phyloP scores from a whole-genome alignment of 1,139 yeast species.

The Saccharomycopsis hybrid region DNA sequence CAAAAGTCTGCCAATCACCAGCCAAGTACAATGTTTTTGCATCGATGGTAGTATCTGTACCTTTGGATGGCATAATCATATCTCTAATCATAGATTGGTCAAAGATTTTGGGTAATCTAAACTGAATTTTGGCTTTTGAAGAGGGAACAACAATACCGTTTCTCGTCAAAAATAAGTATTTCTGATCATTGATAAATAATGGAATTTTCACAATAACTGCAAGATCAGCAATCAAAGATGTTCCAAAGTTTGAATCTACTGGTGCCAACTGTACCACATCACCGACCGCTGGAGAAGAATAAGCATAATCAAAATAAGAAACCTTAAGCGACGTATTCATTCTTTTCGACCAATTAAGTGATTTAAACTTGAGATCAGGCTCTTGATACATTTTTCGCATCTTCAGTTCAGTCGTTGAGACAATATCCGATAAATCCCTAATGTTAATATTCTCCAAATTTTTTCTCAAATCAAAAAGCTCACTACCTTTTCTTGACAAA shows the following conservation, averaged over 20 bases:
- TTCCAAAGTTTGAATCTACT: background rate
- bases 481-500: no score
- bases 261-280: slow-evolving; percentile 10
- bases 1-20: background rate
- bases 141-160: slow-evolving; percentile 52
- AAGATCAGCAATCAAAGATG: slow-evolving; percentile 22
- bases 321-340: background rate
- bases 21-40: background rate
- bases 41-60: background rate
- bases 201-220: slow-evolving; percentile 43
- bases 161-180: slow-evolving; percentile 48
- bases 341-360: background rate
- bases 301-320: slow-evolving; percentile 5
- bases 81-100: slow-evolving; percentile 28
- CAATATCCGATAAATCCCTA: slow-evolving; percentile 1
- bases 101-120: slow-evolving; percentile 50
- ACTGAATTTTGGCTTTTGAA: slow-evolving; percentile 37
- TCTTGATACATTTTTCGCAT: background rate
- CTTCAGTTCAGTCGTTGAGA: background rate
- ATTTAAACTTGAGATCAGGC: background rate
- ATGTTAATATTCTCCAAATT: slow-evolving; percentile 10
- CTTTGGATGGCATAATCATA: slow-evolving; percentile 26
- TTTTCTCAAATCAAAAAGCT: slow-evolving; percentile 3
- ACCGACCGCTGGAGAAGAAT: slow-evolving; percentile 1
- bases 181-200: slow-evolving; percentile 31